Evolutionary conservation across 345 rosid genomes (phyloP), one percentile per base, ranked within the genome.

Genomic region (Brassica nigra): DNA sequence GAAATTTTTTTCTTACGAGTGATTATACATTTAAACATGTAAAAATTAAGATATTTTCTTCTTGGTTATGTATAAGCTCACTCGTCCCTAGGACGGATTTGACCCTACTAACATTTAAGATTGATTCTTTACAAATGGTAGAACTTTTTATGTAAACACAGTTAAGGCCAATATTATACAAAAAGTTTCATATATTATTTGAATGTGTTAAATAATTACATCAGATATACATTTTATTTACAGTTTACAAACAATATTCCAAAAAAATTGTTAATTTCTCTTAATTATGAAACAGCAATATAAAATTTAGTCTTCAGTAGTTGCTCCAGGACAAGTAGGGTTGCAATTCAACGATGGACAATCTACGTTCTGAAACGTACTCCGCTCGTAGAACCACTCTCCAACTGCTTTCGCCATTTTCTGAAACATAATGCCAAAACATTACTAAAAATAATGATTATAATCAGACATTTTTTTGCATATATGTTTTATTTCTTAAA

Each of bases 371-470:
- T 83, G 87, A 82, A 89, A 86, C 5, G 85, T 73, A 15, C 55
- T 83, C 30, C 94, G 68, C 37, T 84, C 95, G 3, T 72, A 82
- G 66, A 78, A 90, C 98, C 98, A 94, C 80, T 92, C 97, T 84
- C 93, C 97, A n/a, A 91, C 89, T 10, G 99, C 97, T 80, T 86
- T 89, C 3, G 91, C 91, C 55, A 95, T 89, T 71, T 90, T 82
- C 99, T 95, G 92, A 78, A 74, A 11, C 2, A 58, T 8, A 0
- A 59, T 52, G 7, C 29, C 31, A 33, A 42, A 63, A 27, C 11
- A 7, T 16, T 2, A 3, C 6, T 20, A 18, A 6, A 52, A 11
- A 34, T 6, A 34, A 6, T 34, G 39, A 34, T 34, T 34, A 6
- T 34, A 34, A 34, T 34, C 39, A 34, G n/a, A 49, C 8, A 49